These are phyloP conservation scores for Diaporthe capsici DNA, from an alignment of 2,329 filamentous ascomycete genomes.

Conservation along the genomic window DNA sequence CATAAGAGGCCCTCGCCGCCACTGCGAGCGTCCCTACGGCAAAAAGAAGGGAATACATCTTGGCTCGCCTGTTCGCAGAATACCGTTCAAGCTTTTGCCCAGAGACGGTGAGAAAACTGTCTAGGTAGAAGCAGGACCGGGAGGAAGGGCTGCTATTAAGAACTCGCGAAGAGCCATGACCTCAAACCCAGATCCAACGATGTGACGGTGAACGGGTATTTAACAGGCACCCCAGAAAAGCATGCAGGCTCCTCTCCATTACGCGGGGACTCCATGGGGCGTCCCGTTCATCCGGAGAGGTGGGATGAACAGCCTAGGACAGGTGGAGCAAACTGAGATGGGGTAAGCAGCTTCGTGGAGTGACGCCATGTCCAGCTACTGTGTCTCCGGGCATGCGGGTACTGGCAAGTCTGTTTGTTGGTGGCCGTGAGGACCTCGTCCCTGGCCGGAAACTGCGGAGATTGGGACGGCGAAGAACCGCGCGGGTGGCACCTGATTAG, in stretches of 20 bases:
- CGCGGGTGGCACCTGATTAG: not conserved
- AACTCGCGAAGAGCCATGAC: not conserved
- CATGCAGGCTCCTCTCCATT: conserved; percentile 1
- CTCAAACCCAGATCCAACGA: not conserved
- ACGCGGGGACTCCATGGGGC: not conserved
- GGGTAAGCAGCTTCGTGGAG: conserved; percentile 3
- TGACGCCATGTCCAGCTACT: not conserved
- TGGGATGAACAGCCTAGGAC: conserved; percentile 11
- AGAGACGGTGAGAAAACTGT: too few species aligned
- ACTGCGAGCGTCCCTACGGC: conserved; percentile 1
- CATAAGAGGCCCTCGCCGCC: conserved; percentile 27
- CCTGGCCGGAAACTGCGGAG: conserved; percentile 5
- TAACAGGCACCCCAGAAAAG: not conserved
- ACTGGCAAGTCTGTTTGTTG: not conserved
- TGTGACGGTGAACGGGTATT: conserved; percentile 8
- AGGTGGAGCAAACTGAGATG: not conserved
- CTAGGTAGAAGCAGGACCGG: not conserved
- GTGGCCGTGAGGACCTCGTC: not conserved
- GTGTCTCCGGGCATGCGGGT: not conserved
- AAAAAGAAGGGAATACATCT: conserved; percentile 25
- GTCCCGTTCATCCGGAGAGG: conserved; percentile 12
- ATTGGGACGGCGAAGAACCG: not conserved
- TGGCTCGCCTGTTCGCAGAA: not conserved
- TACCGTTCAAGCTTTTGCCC: not conserved
- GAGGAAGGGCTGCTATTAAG: not conserved